A percentile compares a stretch with the other conserved stretches of the same genome.
Conservation (phyloP, 345 rosid genomes). For the Populus tremula region DNA sequence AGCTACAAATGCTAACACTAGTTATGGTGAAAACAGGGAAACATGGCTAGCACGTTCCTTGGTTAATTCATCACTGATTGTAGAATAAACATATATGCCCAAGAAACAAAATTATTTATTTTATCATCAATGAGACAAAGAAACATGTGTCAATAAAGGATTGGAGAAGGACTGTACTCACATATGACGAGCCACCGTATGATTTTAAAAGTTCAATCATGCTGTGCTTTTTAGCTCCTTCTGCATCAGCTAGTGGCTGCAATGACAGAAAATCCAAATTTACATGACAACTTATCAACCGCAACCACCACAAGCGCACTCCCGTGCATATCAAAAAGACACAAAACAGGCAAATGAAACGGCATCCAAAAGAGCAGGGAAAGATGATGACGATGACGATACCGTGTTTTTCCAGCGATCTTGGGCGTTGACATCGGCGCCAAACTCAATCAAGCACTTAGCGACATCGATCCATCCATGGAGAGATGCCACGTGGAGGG, state of each 20-base stretch:
- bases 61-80: not conserved
- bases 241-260: conserved; percentile 98
- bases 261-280: conserved; percentile 1
- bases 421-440: conserved; percentile 98
- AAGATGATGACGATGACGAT: not conserved
- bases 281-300: not conserved
- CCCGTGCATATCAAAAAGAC: not conserved
- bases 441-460: conserved; percentile 74
- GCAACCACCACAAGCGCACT: not conserved
- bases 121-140: not conserved
- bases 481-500: conserved; percentile 93
- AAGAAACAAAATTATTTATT: not conserved
- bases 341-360: not conserved
- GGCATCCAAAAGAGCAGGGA: not conserved
- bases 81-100: not conserved
- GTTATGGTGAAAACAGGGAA: not conserved
- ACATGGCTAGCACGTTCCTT: not conserved
- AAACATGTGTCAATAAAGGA: not conserved
- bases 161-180: conserved; percentile 43
- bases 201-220: conserved; percentile 77
- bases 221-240: conserved; percentile 78
- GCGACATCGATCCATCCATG: conserved; percentile 94
- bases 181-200: conserved; percentile 87
- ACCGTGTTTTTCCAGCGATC: conserved; percentile 99
- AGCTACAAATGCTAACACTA: not conserved